Base-by-base conservation (phyloP, 108 stramenopile species). In the Skeletonema menzelii region DNA sequence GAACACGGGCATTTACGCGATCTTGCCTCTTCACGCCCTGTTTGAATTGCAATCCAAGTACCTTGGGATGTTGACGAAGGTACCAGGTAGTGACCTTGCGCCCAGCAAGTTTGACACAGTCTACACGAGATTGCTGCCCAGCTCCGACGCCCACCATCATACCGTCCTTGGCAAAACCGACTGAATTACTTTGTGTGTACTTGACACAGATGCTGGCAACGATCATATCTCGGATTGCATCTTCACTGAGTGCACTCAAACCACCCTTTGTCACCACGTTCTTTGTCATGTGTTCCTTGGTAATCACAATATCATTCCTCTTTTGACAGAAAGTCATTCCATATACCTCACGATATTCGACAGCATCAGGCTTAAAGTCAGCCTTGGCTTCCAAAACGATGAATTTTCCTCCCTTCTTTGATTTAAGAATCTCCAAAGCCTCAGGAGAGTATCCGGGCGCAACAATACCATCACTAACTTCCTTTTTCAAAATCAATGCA, bases 91-190 rank as follows among this genome's bases (percentile, higher is more conserved):
- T 58, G 27, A 98, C 98, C 91, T 99, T 99, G 35, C 97, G 88
- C 0, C 95, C 99, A 14, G 99, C 99, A 30, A 99, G 85, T 77
- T 99, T 99, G 65, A 99, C 98, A 74, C 99, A 99, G 78, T 99
- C 99, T 2, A 99, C 99, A 44, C 99, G 95, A 70, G 90, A 92
- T 87, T 99, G 99, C 82, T 99, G 99, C 19, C 99, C 99, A 27
- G 99, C 99, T 28, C 99, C 99, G n/a, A 99, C 97, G 22, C 99
- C 99, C 20, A 99, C 94, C 97, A 99, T 97, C 96, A 97, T 97
- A 32, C 99, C 99, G 67, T 93, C 85, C 79, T 89, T 92, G 72
- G 97, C 95, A 75, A 97, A 99, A 4, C 97, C 98, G 7, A 99
- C 97, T 4, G 89, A 91, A 82, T 99, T 99, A 69, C 77, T 81